These are phyloP conservation scores for Chytriomyces hyalinus DNA, from an alignment of 192 early-diverging fungal species.

Conservation along the genomic window DNA sequence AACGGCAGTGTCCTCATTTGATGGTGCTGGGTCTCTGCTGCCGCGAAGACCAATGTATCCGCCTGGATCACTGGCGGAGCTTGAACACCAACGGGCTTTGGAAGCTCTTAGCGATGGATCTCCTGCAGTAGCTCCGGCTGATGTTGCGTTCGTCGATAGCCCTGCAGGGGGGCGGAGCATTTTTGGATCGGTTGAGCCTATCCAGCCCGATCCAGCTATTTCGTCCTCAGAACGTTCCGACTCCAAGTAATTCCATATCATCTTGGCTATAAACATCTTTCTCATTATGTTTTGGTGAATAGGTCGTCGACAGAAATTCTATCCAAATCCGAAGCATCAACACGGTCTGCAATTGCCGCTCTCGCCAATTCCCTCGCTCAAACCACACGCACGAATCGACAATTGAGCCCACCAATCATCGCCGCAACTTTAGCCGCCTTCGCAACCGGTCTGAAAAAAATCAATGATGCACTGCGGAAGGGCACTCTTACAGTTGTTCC, in stretches of 20 bases:
- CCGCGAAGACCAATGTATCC: constrained; percentile 36
- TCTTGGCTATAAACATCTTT: no score
- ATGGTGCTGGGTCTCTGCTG: constrained; percentile 16
- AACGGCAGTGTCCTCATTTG: constrained; percentile 41
- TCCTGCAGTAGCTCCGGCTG: not conserved
- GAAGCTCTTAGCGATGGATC: not conserved
- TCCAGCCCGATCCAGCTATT: not conserved
- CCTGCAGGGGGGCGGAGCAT: no score
- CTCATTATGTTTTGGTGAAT: no score
- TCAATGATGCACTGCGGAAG: constrained; percentile 13
- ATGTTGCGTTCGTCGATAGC: not conserved
- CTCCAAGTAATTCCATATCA: no score
- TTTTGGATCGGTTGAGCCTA: not conserved
- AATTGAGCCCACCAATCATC: constrained; percentile 7
- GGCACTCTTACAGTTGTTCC: not conserved
- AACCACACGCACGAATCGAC: not conserved
- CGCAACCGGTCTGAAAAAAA: constrained; percentile 28
- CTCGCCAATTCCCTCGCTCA: constrained; percentile 30
- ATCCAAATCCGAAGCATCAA: constrained; percentile 8
- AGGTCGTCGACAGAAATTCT: no score
- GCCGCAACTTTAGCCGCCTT: constrained; percentile 29
- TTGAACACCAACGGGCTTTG: not conserved
- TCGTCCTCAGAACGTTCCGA: no score
- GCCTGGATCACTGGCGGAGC: constrained; percentile 29
- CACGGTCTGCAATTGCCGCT: constrained; percentile 10